A percentile compares a stretch with the other conserved stretches of the same genome.
Evolutionary conservation across 352 stramenopile species (phyloP).

Genomic region (Elongisporangium undulatum): DNA sequence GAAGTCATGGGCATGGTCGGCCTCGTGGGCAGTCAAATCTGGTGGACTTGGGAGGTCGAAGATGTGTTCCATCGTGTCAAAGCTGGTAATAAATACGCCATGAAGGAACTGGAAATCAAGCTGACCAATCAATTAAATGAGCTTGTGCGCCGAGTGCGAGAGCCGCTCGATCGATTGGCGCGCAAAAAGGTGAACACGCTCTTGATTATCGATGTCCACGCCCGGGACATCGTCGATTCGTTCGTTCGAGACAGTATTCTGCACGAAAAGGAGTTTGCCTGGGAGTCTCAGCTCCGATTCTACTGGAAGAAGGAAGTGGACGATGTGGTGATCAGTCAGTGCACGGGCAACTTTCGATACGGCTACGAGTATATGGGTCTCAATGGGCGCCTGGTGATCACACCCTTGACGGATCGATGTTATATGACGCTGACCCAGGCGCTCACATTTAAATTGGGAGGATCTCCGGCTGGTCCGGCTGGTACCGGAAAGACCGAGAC

Average conservation of each 20-base stretch:
- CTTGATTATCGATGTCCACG: slow-evolving; percentile 89
- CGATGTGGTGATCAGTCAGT: slow-evolving; percentile 89
- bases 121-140: slow-evolving; percentile 89
- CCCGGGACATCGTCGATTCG: slow-evolving; percentile 87
- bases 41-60: slow-evolving; percentile 94
- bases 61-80: slow-evolving; percentile 90
- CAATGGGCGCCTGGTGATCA: slow-evolving; percentile 91
- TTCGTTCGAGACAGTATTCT: slow-evolving; percentile 89
- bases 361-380: slow-evolving; percentile 94
- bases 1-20: slow-evolving; percentile 91
- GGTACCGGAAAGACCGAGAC: slow-evolving; percentile 93
- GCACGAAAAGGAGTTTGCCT: slow-evolving; percentile 89
- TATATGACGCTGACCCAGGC: slow-evolving; percentile 94
- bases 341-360: slow-evolving; percentile 90
- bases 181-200: slow-evolving; percentile 94
- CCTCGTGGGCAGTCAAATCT: slow-evolving; percentile 90
- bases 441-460: slow-evolving; percentile 90
- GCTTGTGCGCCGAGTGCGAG: slow-evolving; percentile 88
- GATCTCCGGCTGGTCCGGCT: slow-evolving; percentile 84
- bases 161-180: slow-evolving; percentile 75
- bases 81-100: slow-evolving; percentile 90
- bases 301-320: slow-evolving; percentile 91
- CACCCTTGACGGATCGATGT: slow-evolving; percentile 90
- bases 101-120: slow-evolving; percentile 91
- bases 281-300: slow-evolving; percentile 88